These are phyloP conservation scores for Calonectria crousiana DNA, from an alignment of 2,329 filamentous ascomycete genomes.

Conservation along the genomic window DNA sequence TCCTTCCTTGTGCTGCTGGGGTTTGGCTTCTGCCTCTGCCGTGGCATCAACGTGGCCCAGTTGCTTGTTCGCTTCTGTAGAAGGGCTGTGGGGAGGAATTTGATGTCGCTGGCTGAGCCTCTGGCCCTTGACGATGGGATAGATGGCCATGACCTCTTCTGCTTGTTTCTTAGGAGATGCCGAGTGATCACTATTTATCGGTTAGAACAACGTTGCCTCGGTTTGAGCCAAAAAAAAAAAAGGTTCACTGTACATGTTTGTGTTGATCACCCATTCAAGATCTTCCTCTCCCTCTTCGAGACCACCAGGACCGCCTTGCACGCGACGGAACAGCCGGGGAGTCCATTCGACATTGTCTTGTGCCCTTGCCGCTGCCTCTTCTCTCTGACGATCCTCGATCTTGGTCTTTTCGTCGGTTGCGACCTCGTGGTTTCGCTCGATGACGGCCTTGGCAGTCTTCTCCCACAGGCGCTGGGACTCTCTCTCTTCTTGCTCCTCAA, in stretches of 20 bases:
- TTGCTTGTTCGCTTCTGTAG: slow-evolving; percentile 22
- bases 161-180: slow-evolving; percentile 76
- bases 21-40: neutral
- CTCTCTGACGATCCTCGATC: slow-evolving; percentile 91
- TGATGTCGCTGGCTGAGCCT: slow-evolving; percentile 65
- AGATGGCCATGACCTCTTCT: slow-evolving; percentile 88
- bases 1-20: slow-evolving; percentile 32
- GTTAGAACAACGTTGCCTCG: slow-evolving; percentile 27
- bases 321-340: slow-evolving; percentile 84
- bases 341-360: slow-evolving; percentile 89
- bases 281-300: slow-evolving; percentile 86
- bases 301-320: slow-evolving; percentile 77
- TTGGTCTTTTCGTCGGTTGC: slow-evolving; percentile 97
- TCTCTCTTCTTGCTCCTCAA: slow-evolving; percentile 88
- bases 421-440: slow-evolving; percentile 84
- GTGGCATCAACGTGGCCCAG: slow-evolving; percentile 11
- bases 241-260: slow-evolving; percentile 68
- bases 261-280: slow-evolving; percentile 94
- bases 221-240: neutral
- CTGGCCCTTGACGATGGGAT: slow-evolving; percentile 86
- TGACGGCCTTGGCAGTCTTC: slow-evolving; percentile 84
- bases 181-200: slow-evolving; percentile 43
- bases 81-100: slow-evolving; percentile 61
- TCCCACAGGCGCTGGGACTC: slow-evolving; percentile 93
- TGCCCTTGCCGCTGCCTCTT: slow-evolving; percentile 84